Evolutionary conservation across 352 stramenopile genomes (phyloP), one percentile per base, ranked within the genome.

Genomic region (Pythium vanterpoolii): DNA sequence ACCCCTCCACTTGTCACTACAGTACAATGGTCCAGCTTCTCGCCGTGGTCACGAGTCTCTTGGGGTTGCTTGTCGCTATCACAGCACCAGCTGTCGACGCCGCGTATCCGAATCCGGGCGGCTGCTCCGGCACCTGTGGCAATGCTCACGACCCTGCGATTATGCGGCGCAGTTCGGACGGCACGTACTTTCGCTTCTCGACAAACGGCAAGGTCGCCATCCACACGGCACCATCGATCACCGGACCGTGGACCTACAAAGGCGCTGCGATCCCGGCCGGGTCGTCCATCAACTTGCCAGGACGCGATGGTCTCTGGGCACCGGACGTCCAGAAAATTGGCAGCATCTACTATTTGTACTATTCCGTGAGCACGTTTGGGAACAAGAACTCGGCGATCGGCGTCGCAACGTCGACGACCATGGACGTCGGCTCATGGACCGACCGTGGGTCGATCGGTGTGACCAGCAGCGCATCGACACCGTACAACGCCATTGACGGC

Each of bases 401-500:
- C 33, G 42, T 81, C 4, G 70, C 75, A 1, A 70, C 52, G 3
- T 84, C 74, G 1, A 68, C 64, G 33, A 84, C 72, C 6, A 79
- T 81, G 72, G 70, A 81, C 42, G 40, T 64, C 0, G 72, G 70
- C 1, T 71, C 72, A 14, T 83, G 71, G 74, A 61, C 40, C 8
- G 71, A 83, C 33, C 39, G 50, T 1, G 71, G 74, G 4, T 71
- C 67, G 11, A 65, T 66, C 3, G 74, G 72, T n/a, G 42, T 81
- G 26, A 51, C 52, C 27, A 84, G 72, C 46, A 57, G 66, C 26
- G 38, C 53, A 18, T 66, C 62, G 26, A 81, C 74, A 46, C 46
- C 60, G 14, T 84, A 81, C 74, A 84, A 84, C 56, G 74, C 70
- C 14, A 84, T 84, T n/a, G 74, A 83, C 53, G 63, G 71, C 28